phyloP scores from a whole-genome alignment of 208 protist species.

The Acanthamoeba royreba region DNA sequence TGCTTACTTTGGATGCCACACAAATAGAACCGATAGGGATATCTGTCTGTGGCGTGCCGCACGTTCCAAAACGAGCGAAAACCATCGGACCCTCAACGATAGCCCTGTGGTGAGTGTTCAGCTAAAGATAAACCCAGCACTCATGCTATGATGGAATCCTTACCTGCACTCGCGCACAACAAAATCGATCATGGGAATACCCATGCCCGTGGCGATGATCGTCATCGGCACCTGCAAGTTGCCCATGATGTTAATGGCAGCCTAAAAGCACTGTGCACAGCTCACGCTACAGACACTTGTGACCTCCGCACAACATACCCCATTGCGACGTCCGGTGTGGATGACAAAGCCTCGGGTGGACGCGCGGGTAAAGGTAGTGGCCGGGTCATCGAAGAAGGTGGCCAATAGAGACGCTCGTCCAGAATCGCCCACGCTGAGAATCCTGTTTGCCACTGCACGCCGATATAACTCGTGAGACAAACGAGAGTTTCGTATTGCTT shows the following conservation, averaged over 20 bases:
- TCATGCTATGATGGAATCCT: background rate
- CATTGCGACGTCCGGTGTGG: slow-evolving; percentile 64
- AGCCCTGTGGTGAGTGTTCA: background rate
- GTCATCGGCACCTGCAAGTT: slow-evolving; percentile 43
- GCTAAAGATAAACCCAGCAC: background rate
- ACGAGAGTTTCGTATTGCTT: too few species aligned
- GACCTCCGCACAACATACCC: background rate
- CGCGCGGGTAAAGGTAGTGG: background rate
- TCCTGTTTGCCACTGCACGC: slow-evolving; percentile 51
- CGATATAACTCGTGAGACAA: background rate
- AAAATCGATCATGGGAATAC: slow-evolving; percentile 77
- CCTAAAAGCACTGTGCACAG: background rate
- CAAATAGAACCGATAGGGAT: slow-evolving; percentile 56
- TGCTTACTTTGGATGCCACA: slow-evolving; percentile 22
- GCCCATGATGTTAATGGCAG: background rate
- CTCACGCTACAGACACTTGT: background rate
- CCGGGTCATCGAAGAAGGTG: background rate
- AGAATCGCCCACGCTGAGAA: slow-evolving; percentile 67
- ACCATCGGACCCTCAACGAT: slow-evolving; percentile 65
- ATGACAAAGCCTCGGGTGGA: slow-evolving; percentile 57
- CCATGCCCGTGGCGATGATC: slow-evolving; percentile 68
- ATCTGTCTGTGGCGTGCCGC: slow-evolving; percentile 52
- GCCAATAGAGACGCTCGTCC: slow-evolving; percentile 34
- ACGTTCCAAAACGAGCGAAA: slow-evolving; percentile 73
- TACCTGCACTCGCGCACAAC: slow-evolving; percentile 64